phyloP scores from a whole-genome alignment of 768 basidiomycete species.

The Boletus reticuloceps region DNA sequence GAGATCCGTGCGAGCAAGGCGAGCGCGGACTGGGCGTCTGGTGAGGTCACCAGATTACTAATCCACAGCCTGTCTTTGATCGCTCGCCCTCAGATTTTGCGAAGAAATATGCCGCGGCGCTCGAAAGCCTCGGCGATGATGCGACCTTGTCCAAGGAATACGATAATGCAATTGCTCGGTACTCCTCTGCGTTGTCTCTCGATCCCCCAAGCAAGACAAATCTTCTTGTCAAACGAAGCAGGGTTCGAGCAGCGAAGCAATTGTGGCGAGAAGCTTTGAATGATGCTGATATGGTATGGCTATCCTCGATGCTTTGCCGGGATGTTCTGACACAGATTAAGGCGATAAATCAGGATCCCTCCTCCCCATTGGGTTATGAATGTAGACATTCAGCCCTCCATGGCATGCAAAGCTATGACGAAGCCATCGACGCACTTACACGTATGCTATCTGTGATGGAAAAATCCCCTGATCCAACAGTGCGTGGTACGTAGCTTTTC shows the following conservation, averaged over 20 bases:
- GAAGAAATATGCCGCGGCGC: not conserved
- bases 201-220: not conserved
- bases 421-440: not conserved
- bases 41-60: too few relatives aligned
- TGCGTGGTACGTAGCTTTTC: not conserved
- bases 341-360: not conserved
- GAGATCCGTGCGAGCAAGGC: too few relatives aligned
- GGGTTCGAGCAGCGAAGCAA: constrained; percentile 2
- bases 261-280: constrained; percentile 15
- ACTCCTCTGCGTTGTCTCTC: constrained; percentile 14
- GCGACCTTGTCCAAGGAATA: constrained; percentile 2
- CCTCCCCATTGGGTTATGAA: not conserved
- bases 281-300: constrained; percentile 12
- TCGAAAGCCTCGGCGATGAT: constrained; percentile 13
- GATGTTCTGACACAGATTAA: not conserved
- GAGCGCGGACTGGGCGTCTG: too few relatives aligned
- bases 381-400: not conserved
- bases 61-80: too few relatives aligned
- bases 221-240: constrained; percentile 15
- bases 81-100: not conserved
- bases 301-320: not conserved
- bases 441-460: not conserved
- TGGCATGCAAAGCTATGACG: not conserved
- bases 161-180: constrained; percentile 14
- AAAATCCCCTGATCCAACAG: not conserved